A percentile compares a stretch with the other conserved stretches of the same genome.
phyloP scores from a whole-genome alignment of 1,139 yeast genomes.

The Blastobotrys persicus region DNA sequence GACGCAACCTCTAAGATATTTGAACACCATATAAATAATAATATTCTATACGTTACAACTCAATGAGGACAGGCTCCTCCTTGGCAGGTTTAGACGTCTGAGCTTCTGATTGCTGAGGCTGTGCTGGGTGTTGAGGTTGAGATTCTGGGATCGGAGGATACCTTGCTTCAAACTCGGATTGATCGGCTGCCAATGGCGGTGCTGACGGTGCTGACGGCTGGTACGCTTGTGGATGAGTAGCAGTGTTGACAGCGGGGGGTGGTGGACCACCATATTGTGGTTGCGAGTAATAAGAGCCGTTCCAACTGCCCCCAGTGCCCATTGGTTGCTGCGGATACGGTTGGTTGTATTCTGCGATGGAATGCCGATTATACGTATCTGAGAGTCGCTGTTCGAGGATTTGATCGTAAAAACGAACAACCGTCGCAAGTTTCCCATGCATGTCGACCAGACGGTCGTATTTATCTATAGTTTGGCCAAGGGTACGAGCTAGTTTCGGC shows the following conservation, averaged over 20 bases:
- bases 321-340: neutral
- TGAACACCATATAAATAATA: neutral
- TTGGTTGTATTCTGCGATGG: conserved; percentile 7
- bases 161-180: conserved; percentile 2
- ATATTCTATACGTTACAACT: conserved; percentile 22
- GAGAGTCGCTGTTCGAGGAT: conserved; percentile 66
- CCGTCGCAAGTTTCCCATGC: conserved; percentile 79
- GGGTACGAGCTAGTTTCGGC: conserved; percentile 69
- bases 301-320: conserved; percentile 1
- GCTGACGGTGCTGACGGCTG: conserved; percentile 18
- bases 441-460: conserved; percentile 72
- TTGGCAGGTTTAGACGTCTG: conserved; percentile 7
- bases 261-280: conserved; percentile 6
- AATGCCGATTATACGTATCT: conserved; percentile 43
- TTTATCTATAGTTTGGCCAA: conserved; percentile 61
- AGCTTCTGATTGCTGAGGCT: conserved; percentile 7
- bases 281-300: conserved; percentile 2
- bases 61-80: conserved; percentile 30
- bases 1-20: no score
- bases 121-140: conserved; percentile 9
- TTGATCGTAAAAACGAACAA: conserved; percentile 74
- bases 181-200: conserved; percentile 5
- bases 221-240: conserved; percentile 4
- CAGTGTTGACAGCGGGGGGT: conserved; percentile 8
- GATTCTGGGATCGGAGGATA: conserved; percentile 9